Conservation (phyloP, 2,329 filamentous ascomycete genomes). For the Tympanopsis confertula region DNA sequence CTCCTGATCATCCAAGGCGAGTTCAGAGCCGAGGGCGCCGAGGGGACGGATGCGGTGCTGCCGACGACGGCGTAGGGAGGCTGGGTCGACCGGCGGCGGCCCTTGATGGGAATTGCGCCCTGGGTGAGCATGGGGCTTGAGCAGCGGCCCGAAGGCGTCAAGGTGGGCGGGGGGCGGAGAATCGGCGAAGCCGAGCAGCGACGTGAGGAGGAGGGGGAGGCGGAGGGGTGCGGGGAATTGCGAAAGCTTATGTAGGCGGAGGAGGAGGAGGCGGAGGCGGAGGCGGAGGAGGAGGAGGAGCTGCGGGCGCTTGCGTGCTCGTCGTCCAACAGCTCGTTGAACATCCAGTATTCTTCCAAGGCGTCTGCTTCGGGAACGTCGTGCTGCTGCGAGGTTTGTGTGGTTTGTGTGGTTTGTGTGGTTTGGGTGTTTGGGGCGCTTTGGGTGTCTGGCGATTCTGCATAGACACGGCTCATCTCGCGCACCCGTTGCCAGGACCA, state of each 20-base stretch:
- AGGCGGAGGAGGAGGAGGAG: conserved; percentile 13
- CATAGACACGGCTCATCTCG: conserved; percentile 45
- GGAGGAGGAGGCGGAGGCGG: no score
- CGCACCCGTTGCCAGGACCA: conserved; percentile 66
- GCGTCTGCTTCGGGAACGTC: conserved; percentile 50
- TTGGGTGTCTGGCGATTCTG: conserved; percentile 31
- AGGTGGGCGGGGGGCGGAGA: conserved; percentile 1
- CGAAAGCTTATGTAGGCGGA: no score
- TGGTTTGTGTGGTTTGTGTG: no score
- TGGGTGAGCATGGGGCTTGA: conserved; percentile 9
- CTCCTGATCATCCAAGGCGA: conserved; percentile 29
- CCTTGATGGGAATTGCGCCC: conserved; percentile 8
- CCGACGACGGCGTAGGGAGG: conserved; percentile 20
- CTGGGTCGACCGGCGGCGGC: conserved; percentile 25
- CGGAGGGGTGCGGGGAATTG: no score
- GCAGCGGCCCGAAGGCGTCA: conserved; percentile 11
- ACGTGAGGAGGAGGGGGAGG: no score
- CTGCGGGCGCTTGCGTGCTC: conserved; percentile 21
- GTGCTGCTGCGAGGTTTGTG: conserved; percentile 23
- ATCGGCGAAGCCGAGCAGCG: no score
- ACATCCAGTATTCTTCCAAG: conserved; percentile 56
- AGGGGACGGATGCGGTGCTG: conserved; percentile 41
- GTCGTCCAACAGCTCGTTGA: conserved; percentile 49
- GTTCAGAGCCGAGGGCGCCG: conserved; percentile 19
- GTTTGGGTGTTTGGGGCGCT: no score